Conservation (phyloP, 2,329 filamentous ascomycete species). For the Zarea fungicola region DNA sequence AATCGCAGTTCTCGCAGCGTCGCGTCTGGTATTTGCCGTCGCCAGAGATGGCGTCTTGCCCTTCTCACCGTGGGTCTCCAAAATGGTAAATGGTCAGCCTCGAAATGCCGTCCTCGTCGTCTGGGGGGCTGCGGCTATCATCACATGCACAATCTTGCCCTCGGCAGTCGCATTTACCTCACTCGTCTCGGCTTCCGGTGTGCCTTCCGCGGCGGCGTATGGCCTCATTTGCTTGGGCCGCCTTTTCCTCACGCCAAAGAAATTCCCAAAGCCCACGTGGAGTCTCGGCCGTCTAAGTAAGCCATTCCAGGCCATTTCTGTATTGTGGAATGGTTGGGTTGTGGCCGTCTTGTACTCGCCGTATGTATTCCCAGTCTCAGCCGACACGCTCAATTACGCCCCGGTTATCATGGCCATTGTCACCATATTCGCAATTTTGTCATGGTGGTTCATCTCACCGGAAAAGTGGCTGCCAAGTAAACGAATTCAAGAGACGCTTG, state of each 20-base stretch:
- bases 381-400: constrained; percentile 41
- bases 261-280: constrained; percentile 42
- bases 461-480: constrained; percentile 40
- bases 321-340: constrained; percentile 46
- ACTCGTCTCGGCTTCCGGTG: constrained; percentile 47
- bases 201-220: constrained; percentile 47
- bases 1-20: constrained; percentile 53
- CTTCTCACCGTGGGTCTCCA: constrained; percentile 52
- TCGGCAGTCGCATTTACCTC: constrained; percentile 50
- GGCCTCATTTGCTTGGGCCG: constrained; percentile 45
- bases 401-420: constrained; percentile 46
- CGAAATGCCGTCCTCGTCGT: constrained; percentile 56
- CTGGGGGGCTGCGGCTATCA: constrained; percentile 46
- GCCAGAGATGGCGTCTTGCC: constrained; percentile 57
- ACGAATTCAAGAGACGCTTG: constrained; percentile 34
- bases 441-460: constrained; percentile 43
- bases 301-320: constrained; percentile 41
- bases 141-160: constrained; percentile 55
- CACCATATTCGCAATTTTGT: constrained; percentile 42
- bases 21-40: constrained; percentile 57
- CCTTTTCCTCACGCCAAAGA: constrained; percentile 41
- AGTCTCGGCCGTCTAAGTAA: constrained; percentile 39
- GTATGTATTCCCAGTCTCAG: constrained; percentile 39
- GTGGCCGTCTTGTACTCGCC: constrained; percentile 43
- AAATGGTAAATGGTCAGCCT: constrained; percentile 51